phyloP scores from a whole-genome alignment of 192 early-diverging fungal species.

The Gonapodya sp. region DNA sequence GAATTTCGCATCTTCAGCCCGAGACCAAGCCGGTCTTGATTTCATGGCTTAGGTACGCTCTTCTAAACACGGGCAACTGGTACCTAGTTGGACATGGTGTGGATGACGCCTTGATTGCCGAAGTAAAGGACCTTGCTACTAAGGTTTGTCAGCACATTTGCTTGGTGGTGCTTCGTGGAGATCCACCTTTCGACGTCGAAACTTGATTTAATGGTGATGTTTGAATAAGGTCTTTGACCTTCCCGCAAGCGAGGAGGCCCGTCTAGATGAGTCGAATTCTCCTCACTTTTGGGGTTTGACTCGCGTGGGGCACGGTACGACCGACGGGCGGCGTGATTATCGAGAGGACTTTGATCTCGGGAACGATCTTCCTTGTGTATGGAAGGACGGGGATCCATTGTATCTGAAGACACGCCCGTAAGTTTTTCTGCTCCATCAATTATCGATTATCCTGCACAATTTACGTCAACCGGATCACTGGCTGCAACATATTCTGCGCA shows the following conservation, averaged over 20 bases:
- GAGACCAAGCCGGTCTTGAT: not conserved
- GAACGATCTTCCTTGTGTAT: not conserved
- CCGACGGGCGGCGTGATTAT: not conserved
- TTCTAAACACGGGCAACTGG: not conserved
- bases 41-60: not conserved
- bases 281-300: not conserved
- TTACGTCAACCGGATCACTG: no score
- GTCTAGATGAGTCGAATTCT: not conserved
- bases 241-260: not conserved
- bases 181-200: not conserved
- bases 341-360: constrained; percentile 1
- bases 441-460: no score
- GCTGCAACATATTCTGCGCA: not conserved
- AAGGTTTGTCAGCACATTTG: not conserved
- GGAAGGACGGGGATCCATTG: not conserved
- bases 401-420: not conserved
- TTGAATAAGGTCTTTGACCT: not conserved
- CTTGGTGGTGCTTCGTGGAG: no score
- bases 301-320: not conserved
- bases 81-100: not conserved
- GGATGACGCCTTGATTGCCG: not conserved
- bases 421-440: no score
- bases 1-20: not conserved
- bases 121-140: not conserved
- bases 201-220: not conserved